Conservation (phyloP, 140 eudicot genomes). For the Stevia rebaudiana region DNA sequence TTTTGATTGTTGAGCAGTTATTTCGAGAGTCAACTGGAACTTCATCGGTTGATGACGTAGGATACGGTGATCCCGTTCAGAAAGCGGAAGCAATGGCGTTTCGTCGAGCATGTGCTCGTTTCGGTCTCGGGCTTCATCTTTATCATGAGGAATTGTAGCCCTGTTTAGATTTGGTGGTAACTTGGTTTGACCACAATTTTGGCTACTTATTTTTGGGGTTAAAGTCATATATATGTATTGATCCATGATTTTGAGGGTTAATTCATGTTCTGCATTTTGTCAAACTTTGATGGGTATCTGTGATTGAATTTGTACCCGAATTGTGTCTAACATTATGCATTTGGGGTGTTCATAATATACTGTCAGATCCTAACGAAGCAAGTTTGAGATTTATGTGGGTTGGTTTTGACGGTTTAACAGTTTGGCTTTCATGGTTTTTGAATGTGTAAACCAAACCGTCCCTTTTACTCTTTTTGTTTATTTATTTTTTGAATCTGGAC, state of each 20-base stretch:
- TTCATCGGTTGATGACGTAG: constrained; percentile 44
- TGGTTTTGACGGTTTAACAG: too few relatives aligned
- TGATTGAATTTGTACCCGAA: neutral
- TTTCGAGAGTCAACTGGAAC: constrained; percentile 87
- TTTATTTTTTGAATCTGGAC: too few relatives aligned
- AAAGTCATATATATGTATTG: constrained; percentile 2
- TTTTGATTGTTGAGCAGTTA: constrained; percentile 38
- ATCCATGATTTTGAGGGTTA: neutral
- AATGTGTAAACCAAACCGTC: too few relatives aligned
- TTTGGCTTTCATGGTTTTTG: too few relatives aligned
- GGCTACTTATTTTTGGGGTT: constrained; percentile 10
- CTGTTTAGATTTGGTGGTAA: neutral
- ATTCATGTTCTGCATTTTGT: neutral
- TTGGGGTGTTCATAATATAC: neutral
- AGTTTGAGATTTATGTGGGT: too few relatives aligned
- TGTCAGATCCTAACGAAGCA: too few relatives aligned
- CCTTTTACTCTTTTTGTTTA: too few relatives aligned
- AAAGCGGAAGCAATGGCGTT: constrained; percentile 96
- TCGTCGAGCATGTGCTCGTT: constrained; percentile 96
- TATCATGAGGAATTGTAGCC: constrained; percentile 76
- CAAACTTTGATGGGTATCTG: neutral
- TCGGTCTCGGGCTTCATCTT: constrained; percentile 96
- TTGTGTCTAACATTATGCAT: constrained; percentile 8
- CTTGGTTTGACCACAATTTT: constrained; percentile 14
- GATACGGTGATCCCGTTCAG: constrained; percentile 84